A percentile compares a stretch with the other conserved stretches of the same genome.
Conservation (phyloP, 2,329 filamentous ascomycete species). For the Teratosphaeria viscida region DNA sequence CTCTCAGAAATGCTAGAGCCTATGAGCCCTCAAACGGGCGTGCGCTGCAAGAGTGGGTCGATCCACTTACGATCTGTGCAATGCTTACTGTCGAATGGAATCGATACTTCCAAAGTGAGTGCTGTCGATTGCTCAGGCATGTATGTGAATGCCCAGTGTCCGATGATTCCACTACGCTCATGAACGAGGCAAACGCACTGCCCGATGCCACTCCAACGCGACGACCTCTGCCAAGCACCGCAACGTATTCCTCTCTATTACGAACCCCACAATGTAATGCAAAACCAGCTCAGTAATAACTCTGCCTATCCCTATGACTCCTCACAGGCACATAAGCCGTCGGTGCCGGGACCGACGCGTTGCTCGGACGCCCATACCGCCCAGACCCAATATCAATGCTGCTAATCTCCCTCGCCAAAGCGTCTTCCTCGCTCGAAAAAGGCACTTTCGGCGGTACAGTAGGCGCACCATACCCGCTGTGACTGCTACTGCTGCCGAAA, state of each 20-base stretch:
- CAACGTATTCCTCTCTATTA: background rate
- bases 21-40: background rate
- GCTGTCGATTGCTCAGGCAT: background rate
- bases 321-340: slow-evolving; percentile 21
- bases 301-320: slow-evolving; percentile 22
- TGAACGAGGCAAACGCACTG: background rate
- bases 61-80: background rate
- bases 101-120: background rate
- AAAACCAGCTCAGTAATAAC: slow-evolving; percentile 12
- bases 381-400: slow-evolving; percentile 24
- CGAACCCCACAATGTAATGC: background rate
- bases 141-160: background rate
- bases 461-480: slow-evolving; percentile 33
- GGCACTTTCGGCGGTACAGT: slow-evolving; percentile 64
- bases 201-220: background rate
- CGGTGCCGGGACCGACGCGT: slow-evolving; percentile 5
- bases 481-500: background rate
- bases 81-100: background rate
- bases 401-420: slow-evolving; percentile 60
- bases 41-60: background rate
- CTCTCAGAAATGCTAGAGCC: background rate
- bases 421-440: slow-evolving; percentile 38
- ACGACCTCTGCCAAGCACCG: background rate
- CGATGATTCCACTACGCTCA: background rate
- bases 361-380: background rate